A percentile compares a stretch with the other conserved stretches of the same genome.
Evolutionary conservation across 2,329 filamentous ascomycete genomes (phyloP).

Genomic region (Pseudocercospora fijiensis): DNA sequence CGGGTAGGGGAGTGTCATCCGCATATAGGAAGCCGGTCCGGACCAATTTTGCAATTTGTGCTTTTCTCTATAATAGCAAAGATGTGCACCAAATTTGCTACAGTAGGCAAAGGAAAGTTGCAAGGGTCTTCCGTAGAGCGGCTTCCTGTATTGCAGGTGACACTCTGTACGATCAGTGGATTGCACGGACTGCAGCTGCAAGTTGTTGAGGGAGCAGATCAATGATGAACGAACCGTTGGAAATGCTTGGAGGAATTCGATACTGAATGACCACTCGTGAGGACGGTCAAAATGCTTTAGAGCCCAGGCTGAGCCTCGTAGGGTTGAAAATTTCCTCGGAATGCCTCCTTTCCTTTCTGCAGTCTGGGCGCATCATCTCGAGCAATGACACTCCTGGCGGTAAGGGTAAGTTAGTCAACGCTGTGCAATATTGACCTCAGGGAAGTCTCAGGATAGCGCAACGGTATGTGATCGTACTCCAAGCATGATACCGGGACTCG

Average conservation of each 20-base stretch:
- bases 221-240: background rate
- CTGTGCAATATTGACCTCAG: background rate
- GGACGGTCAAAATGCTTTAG: background rate
- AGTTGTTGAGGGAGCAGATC: background rate
- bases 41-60: too few relatives aligned
- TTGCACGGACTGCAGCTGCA: background rate
- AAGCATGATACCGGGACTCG: background rate
- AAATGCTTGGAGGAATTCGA: background rate
- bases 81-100: too few relatives aligned
- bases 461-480: background rate
- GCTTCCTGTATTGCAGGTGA: too few relatives aligned
- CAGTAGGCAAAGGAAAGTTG: too few relatives aligned
- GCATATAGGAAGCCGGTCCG: too few relatives aligned
- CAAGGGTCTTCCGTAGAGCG: too few relatives aligned
- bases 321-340: background rate
- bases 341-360: background rate
- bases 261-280: background rate
- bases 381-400: background rate
- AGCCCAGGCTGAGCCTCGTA: background rate
- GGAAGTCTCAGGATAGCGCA: background rate
- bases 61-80: too few relatives aligned
- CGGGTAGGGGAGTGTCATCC: too few relatives aligned
- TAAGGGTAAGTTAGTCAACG: background rate
- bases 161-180: background rate
- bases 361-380: background rate